These are phyloP conservation scores for Nyctanthes arbortristis DNA, from an alignment of 257 asterid species.

Conservation along the genomic window DNA sequence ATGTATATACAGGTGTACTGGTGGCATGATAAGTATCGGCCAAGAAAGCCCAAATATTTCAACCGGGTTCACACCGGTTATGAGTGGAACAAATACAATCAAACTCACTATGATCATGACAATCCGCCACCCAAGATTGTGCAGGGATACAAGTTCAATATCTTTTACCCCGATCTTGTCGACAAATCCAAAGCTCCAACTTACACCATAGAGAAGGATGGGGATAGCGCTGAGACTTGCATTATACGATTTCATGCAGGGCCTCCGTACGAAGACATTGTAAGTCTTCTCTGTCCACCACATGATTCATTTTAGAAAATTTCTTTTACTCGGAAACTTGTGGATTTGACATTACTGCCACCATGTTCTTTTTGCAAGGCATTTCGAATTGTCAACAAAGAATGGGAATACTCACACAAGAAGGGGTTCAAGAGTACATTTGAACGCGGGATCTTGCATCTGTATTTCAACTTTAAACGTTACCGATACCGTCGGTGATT, in stretches of 20 bases:
- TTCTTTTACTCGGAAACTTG: too few species aligned
- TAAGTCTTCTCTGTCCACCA: conserved; percentile 32
- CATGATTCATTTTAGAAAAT: neutral
- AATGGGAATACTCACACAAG: conserved; percentile 87
- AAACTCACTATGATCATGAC: conserved; percentile 82
- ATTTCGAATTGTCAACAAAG: conserved; percentile 76
- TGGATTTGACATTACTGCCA: too few species aligned
- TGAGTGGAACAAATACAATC: conserved; percentile 88
- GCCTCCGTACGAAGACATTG: conserved; percentile 88
- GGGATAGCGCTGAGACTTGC: conserved; percentile 79
- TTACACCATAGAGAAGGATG: conserved; percentile 73
- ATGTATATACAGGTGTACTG: conserved; percentile 69
- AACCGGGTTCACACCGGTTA: conserved; percentile 90
- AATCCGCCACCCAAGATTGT: conserved; percentile 90
- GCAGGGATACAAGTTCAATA: conserved; percentile 86
- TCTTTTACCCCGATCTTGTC: conserved; percentile 83
- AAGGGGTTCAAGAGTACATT: conserved; percentile 85
- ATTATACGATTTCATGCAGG: conserved; percentile 81
- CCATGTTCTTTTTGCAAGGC: conserved; percentile 40
- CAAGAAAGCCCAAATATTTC: conserved; percentile 81
- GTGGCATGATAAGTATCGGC: conserved; percentile 92
- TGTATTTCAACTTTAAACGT: conserved; percentile 87
- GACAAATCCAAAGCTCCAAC: conserved; percentile 75
- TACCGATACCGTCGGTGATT: conserved; percentile 75
- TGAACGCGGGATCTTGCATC: conserved; percentile 74